Evolutionary conservation across 192 early-diverging fungal species (phyloP).

Genomic region (Coemansia sp.): DNA sequence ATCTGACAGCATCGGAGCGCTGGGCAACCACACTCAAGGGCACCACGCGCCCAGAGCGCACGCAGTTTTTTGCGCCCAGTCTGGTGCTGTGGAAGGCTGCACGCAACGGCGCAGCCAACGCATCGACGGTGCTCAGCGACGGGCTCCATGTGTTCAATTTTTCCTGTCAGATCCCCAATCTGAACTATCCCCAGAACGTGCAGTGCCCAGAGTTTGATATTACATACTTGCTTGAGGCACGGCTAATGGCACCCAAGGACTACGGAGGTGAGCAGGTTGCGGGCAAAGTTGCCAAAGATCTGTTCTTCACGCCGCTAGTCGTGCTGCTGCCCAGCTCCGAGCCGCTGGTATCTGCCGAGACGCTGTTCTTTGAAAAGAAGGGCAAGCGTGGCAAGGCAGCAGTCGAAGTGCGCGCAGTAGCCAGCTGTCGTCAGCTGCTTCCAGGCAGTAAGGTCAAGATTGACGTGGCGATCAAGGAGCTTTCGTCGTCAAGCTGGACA

Average conservation of each 20-base stretch:
- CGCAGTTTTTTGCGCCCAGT: slow-evolving; percentile 17
- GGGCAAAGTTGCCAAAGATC: slow-evolving; percentile 28
- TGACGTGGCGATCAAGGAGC: slow-evolving; percentile 49
- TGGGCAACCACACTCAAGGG: slow-evolving; percentile 20
- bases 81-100: slow-evolving; percentile 44
- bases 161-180: slow-evolving; percentile 43
- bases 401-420: slow-evolving; percentile 31
- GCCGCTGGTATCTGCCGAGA: slow-evolving; percentile 28
- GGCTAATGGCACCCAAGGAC: slow-evolving; percentile 30
- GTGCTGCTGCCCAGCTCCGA: slow-evolving; percentile 19
- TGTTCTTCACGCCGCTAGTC: slow-evolving; percentile 41
- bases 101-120: slow-evolving; percentile 32
- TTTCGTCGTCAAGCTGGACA: slow-evolving; percentile 43
- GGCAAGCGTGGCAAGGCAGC: slow-evolving; percentile 47
- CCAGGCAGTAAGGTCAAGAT: slow-evolving; percentile 35
- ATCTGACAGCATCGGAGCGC: slow-evolving; percentile 34
- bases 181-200: slow-evolving; percentile 52
- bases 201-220: slow-evolving; percentile 32
- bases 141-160: slow-evolving; percentile 54
- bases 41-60: slow-evolving; percentile 8
- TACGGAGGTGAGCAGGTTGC: slow-evolving; percentile 24
- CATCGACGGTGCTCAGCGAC: slow-evolving; percentile 51
- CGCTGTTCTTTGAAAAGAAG: slow-evolving; percentile 50
- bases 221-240: slow-evolving; percentile 26
- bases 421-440: slow-evolving; percentile 30